Percentiles rank a stretch among this genome's conserved stretches.
phyloP scores from a whole-genome alignment of 257 asterid genomes.

The Lycium barbarum region DNA sequence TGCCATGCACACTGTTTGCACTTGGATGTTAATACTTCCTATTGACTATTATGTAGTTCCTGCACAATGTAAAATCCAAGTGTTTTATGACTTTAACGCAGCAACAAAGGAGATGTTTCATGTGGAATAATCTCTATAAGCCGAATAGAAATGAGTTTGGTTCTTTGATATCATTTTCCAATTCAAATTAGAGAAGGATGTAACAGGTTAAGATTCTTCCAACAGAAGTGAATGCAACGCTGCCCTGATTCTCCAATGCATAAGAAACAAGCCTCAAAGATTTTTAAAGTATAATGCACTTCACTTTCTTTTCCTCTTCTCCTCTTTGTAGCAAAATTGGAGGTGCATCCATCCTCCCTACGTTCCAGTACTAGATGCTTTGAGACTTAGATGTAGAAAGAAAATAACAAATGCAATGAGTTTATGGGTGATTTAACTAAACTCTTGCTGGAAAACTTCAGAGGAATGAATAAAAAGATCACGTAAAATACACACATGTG shows the following conservation, averaged over 20 bases:
- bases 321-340: background rate
- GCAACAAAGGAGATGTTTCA: background rate
- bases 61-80: background rate
- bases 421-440: background rate
- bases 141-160: background rate
- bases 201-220: background rate
- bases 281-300: background rate
- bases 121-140: background rate
- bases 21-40: background rate
- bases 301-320: background rate
- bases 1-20: background rate
- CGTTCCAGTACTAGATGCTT: background rate
- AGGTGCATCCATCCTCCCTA: background rate
- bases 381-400: background rate
- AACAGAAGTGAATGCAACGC: background rate
- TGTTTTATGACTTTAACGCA: background rate
- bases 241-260: background rate
- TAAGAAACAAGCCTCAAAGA: background rate
- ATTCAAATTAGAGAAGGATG: background rate
- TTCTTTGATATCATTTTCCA: background rate
- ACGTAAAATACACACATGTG: background rate
- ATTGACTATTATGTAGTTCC: background rate
- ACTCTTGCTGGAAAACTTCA: background rate
- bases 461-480: background rate
- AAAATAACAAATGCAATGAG: background rate